A percentile compares a stretch with the other conserved stretches of the same genome.
phyloP scores from a whole-genome alignment of 2,329 filamentous ascomycete species.

The Trichoderma arundinaceum region DNA sequence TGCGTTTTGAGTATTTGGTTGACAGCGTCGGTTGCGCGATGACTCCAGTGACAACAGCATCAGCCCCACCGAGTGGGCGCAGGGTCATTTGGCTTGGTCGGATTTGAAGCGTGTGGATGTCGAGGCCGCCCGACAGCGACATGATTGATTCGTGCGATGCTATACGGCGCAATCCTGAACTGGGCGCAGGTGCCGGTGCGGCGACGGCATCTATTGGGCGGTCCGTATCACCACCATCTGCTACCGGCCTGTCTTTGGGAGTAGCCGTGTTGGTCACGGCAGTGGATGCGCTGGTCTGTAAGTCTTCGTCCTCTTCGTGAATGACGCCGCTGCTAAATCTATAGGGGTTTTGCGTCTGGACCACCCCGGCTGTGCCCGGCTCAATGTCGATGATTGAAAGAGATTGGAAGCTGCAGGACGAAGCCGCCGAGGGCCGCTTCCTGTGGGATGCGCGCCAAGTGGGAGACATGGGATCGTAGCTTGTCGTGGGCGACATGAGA shows the following conservation, averaged over 20 bases:
- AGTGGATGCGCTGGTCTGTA: conserved; percentile 31
- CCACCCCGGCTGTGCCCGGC: conserved; percentile 35
- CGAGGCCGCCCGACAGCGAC: conserved; percentile 84
- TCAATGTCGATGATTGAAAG: conserved; percentile 46
- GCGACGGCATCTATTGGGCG: conserved; percentile 41
- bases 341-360: conserved; percentile 34
- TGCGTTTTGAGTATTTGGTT: conserved; percentile 51
- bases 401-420: conserved; percentile 56
- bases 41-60: conserved; percentile 63
- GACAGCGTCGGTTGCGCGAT: conserved; percentile 64
- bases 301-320: conserved; percentile 49
- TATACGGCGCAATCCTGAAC: conserved; percentile 64
- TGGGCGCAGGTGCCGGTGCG: conserved; percentile 38
- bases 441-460: conserved; percentile 58
- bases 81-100: conserved; percentile 76
- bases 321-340: conserved; percentile 43
- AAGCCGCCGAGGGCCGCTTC: conserved; percentile 63
- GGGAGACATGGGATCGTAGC: conserved; percentile 69
- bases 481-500: conserved; percentile 83
- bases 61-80: conserved; percentile 58
- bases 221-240: conserved; percentile 43
- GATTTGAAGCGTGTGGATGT: conserved; percentile 81
- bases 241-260: conserved; percentile 29
- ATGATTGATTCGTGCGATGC: conserved; percentile 88
- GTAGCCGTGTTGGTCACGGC: neutral